Conservation (phyloP, 805 yeast genomes). For the Ogataea philodendri region DNA sequence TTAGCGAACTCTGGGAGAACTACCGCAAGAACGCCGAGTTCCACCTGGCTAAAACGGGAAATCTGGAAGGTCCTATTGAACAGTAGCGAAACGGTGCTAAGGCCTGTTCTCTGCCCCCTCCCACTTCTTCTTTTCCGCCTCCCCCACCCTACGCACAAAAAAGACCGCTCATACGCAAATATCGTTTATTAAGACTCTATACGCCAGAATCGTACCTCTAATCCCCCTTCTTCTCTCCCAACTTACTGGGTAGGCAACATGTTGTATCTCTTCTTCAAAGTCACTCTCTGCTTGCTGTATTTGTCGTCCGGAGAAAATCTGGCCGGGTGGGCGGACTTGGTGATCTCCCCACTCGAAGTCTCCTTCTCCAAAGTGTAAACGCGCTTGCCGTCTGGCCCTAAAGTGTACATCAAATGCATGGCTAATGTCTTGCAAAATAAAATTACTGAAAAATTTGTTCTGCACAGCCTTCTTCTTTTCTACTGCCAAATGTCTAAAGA, state of each 20-base stretch:
- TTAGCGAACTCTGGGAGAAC: conserved; percentile 77
- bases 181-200: no score
- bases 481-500: conserved; percentile 33
- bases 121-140: no score
- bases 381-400: conserved; percentile 93
- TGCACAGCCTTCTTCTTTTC: conserved; percentile 13
- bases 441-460: conserved; percentile 5
- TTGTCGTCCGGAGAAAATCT: conserved; percentile 99
- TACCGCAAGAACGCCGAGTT: conserved; percentile 69
- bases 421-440: conserved; percentile 1
- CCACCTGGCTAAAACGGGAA: conserved; percentile 64
- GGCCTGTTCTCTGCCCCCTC: no score
- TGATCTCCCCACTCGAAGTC: conserved; percentile 86
- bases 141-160: no score
- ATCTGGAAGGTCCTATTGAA: conserved; percentile 39
- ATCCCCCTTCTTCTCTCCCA: conserved; percentile 1
- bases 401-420: conserved; percentile 99
- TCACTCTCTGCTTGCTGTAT: conserved; percentile 98
- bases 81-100: conserved; percentile 4
- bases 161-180: no score
- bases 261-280: conserved; percentile 90
- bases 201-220: background rate
- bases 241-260: conserved; percentile 81
- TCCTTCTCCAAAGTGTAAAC: conserved; percentile 84
- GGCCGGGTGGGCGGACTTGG: conserved; percentile 99